A percentile compares a stretch with the other conserved stretches of the same genome.
phyloP scores from a whole-genome alignment of 371 early-diverging fungal genomes.

The Parasitella parasitica region DNA sequence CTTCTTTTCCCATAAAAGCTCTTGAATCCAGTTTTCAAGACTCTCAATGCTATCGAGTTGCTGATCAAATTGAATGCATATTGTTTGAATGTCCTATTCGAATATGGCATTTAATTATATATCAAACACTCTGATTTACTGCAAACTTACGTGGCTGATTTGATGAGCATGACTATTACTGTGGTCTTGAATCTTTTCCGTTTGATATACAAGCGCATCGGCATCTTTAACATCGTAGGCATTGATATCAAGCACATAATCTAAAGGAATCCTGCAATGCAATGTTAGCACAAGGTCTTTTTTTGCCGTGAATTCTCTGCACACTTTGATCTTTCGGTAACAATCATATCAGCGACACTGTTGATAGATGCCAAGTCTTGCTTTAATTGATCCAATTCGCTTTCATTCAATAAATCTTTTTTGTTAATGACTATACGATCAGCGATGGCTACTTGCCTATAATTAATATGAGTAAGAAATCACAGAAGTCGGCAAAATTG shows the following conservation, averaged over 20 bases:
- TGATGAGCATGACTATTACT: slow-evolving; percentile 38
- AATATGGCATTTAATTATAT: background rate
- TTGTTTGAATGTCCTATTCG: slow-evolving; percentile 54
- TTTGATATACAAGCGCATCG: slow-evolving; percentile 33
- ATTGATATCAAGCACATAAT: slow-evolving; percentile 74
- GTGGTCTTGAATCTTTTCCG: slow-evolving; percentile 34
- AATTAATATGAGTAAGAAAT: background rate
- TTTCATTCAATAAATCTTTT: slow-evolving; percentile 71
- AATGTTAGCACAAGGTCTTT: too few species aligned
- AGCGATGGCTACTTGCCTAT: slow-evolving; percentile 91
- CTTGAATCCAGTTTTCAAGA: slow-evolving; percentile 89
- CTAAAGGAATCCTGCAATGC: slow-evolving; percentile 64
- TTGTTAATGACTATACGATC: slow-evolving; percentile 96
- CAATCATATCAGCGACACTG: slow-evolving; percentile 59
- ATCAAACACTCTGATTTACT: background rate
- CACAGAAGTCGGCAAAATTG: background rate
- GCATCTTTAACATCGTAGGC: slow-evolving; percentile 64
- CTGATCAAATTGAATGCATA: slow-evolving; percentile 44
- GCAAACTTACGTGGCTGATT: slow-evolving; percentile 38
- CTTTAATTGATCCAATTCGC: slow-evolving; percentile 53
- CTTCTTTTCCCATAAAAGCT: slow-evolving; percentile 83
- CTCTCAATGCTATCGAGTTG: slow-evolving; percentile 34
- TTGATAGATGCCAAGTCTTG: slow-evolving; percentile 56
- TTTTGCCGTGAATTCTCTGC: background rate
- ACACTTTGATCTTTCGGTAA: slow-evolving; percentile 59